Evolutionary conservation across 352 stramenopile genomes (phyloP), one percentile per base, ranked within the genome.

Genomic region (Phytophthora constricta): DNA sequence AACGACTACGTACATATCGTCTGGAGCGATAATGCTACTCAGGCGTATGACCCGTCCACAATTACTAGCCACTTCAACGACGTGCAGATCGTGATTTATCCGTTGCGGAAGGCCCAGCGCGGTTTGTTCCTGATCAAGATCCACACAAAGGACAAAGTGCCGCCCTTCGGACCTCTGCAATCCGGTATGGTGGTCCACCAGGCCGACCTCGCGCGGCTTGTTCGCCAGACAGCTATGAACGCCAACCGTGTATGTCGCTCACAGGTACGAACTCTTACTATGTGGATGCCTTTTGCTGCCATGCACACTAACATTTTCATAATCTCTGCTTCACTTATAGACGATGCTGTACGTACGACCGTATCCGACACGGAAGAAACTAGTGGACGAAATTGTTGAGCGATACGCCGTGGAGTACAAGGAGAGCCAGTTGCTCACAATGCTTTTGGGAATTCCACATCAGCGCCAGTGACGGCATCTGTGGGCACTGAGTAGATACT

Each of bases 51-150:
- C 41, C 85, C 86, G 16, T 81, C 76, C n/a, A 96, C 89, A 14
- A 96, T 96, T 66, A 95, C 86, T 20, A 95, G 87, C 26, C 88
- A 96, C 58, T 96, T 96, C 58, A 96, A 96, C 50, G 86, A 95
- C 51, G 89, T 96, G 8, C 89, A 95, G 52, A 77, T 96, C 20
- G 87, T 96, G 14, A 91, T 96, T 26, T 94, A 92, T 31, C 87
- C 89, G 2, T 60, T 96, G 17, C 74, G 78, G 1, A 78, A 82
- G 5, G 71, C 75, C 11, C 86, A 94, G 34, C 68, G 80, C 4
- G 89, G 86, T 0, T 64, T 96, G 23, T 94, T 86, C 65, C 61
- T 92, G 17, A 78, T 95, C 42, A 83, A 93, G 43, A 89, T 95
- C 45, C 78, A 92, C 66, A 80, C 84, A 5, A 96, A 96, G 65